Evolutionary conservation across 169 alveolate genomes (phyloP), one percentile per base, ranked within the genome.

Genomic region (Cytauxzoon felis): DNA sequence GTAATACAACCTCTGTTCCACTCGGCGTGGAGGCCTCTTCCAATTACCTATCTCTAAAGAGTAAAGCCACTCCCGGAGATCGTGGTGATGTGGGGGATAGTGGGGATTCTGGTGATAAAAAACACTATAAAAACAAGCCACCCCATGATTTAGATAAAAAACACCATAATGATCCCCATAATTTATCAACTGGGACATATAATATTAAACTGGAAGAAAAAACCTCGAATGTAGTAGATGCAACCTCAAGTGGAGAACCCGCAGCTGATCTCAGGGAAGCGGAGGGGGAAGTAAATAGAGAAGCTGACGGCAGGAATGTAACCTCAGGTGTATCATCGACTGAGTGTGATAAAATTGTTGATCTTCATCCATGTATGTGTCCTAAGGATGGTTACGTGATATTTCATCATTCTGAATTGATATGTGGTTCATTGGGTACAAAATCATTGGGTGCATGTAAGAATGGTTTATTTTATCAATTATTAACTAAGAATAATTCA

Each of bases 371-470:
- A 21, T 71, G 87, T 59, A 57, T 88, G 84, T 88, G 90, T 33
- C 78, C 90, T 26, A 81, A 63, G 30, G 99, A 97, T 81, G 99
- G 99, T 0, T 96, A 89, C 85, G 99, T 96, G 13, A 62, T 95
- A 9, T 91, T 96, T 58, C 87, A 93, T 63, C 93, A 95, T 76
- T 94, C 98, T 0, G 99, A 96, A 76, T 82, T 96, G 45, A 78
- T 97, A 52, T 90, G 95, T 56, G 99, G 99, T 48, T 91, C 95
- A 45, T 63, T 96, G 8, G 98, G 99, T 32, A 95, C 95, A 76
- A 93, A 92, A 38, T 94, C 96, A 23, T 78, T 96, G 27, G 98
- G 98, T 8, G 87, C 93, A 18, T 43, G 87, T 18, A 57, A 97
- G 79, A 82, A 69, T 45, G 99, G 99, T 2, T 69, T 97, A 24